Percentiles rank a stretch among this genome's conserved stretches.
These are phyloP conservation scores for Citrus maxima DNA, from an alignment of 345 rosid species.

Conservation along the genomic window DNA sequence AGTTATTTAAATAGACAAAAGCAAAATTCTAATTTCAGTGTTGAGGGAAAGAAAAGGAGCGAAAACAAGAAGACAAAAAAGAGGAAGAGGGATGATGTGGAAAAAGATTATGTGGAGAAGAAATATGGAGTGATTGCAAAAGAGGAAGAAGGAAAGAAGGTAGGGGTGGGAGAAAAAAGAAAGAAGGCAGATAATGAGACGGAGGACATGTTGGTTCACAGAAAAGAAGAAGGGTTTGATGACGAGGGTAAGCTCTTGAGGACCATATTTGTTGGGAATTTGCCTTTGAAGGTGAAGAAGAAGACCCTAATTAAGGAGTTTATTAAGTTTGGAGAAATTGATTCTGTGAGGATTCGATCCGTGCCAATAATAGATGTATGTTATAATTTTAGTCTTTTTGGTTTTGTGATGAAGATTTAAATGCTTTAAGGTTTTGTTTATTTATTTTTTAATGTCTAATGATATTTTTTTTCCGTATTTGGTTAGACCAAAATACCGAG, in stretches of 20 bases:
- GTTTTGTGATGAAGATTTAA: background rate
- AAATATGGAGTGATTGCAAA: slow-evolving; percentile 48
- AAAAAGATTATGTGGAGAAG: slow-evolving; percentile 67
- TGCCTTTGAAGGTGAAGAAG: slow-evolving; percentile 82
- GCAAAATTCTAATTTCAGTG: slow-evolving; percentile 1
- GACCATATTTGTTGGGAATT: slow-evolving; percentile 93
- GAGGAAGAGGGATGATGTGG: slow-evolving; percentile 91
- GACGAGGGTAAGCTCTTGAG: slow-evolving; percentile 84
- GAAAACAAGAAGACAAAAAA: slow-evolving; percentile 52
- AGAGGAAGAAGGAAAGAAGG: slow-evolving; percentile 21
- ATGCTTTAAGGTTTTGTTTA: slow-evolving; percentile 5
- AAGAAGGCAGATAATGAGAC: slow-evolving; percentile 59
- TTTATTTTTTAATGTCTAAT: background rate
- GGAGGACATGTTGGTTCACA: slow-evolving; percentile 38
- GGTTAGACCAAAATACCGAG: slow-evolving; percentile 78
- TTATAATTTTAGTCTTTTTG: background rate
- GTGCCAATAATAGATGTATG: slow-evolving; percentile 70
- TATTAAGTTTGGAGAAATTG: slow-evolving; percentile 74
- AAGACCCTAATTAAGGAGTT: slow-evolving; percentile 70
- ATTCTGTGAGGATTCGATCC: slow-evolving; percentile 89
- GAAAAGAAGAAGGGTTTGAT: slow-evolving; percentile 65
- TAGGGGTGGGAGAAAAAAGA: slow-evolving; percentile 70
- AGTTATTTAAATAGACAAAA: slow-evolving; percentile 1
- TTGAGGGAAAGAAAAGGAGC: slow-evolving; percentile 7
- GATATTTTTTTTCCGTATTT: slow-evolving; percentile 17